These are phyloP conservation scores for Xylaria telfairii DNA, from an alignment of 495 filamentous ascomycete genomes.

Conservation along the genomic window DNA sequence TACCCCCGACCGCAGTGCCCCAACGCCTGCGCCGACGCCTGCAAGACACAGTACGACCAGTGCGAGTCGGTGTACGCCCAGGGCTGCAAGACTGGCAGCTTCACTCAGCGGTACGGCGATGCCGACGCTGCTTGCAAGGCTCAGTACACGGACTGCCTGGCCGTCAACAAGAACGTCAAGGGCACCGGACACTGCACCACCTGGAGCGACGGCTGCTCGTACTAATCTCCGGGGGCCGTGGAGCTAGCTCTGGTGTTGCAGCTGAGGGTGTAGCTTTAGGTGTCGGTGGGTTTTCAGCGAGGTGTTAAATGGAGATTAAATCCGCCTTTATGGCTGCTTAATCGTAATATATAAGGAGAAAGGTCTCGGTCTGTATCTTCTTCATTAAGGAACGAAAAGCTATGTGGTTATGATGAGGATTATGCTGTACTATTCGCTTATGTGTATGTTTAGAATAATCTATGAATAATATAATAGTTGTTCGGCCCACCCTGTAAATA, in stretches of 20 bases:
- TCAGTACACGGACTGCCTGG: constrained; percentile 50
- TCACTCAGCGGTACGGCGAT: constrained; percentile 34
- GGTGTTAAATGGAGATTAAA: background rate
- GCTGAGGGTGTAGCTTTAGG: background rate
- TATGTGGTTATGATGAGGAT: background rate
- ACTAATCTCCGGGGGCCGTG: background rate
- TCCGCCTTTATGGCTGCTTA: background rate
- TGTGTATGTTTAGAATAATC: background rate
- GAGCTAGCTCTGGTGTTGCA: background rate
- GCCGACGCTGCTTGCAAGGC: constrained; percentile 47
- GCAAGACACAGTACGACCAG: constrained; percentile 54
- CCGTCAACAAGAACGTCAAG: constrained; percentile 35
- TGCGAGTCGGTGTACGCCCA: constrained; percentile 52
- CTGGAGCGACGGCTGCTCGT: constrained; percentile 6
- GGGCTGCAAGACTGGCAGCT: constrained; percentile 43
- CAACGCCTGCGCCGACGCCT: constrained; percentile 54
- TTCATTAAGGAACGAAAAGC: background rate
- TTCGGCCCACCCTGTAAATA: too few relatives aligned
- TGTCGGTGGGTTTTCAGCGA: background rate
- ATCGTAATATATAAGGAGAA: constrained; percentile 19
- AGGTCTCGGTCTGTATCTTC: background rate
- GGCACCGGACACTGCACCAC: constrained; percentile 26
- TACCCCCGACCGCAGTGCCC: constrained; percentile 39
- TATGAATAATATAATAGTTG: background rate
- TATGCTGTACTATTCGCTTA: background rate